Evolutionary conservation across 768 basidiomycete species (phyloP), one percentile per base, ranked within the genome.

Genomic region (Kondoa subrosea): DNA sequence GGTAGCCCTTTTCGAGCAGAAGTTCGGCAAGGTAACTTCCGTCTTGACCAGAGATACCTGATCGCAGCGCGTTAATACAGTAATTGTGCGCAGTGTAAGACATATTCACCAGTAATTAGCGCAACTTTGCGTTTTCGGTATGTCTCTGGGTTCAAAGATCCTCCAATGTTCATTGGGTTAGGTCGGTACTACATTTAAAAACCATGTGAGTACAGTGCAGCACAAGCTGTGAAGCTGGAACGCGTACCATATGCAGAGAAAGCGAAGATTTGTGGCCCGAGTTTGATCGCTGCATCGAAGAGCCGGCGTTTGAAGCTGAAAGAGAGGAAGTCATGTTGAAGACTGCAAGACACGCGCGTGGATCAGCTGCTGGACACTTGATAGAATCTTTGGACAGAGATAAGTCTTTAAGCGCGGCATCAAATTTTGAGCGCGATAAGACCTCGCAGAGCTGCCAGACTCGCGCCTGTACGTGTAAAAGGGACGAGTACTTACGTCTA

Each of bases 1-100:
- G 74, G 72, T 79, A 79, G 32, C 78, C 78, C 73, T 79, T 79
- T 40, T 73, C 74, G 65, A 79, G 76, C 57, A 79, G 75, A 56
- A 79, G 72, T 73, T 78, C 88, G 77, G 78, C 90, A 85, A 96
- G 80, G 77, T 96, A 96, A 1, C 91, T 93, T 30, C 91, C 91
- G 77, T 96, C 91, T 78, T 95, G 91, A 40, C 91, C 91, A 70
- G 91, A 92, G 78, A 95, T 88, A 76, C 91, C 91, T 92, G 64
- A 66, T 57, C 70, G 67, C 15, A 64, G 25, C 4, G 61, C 60
- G 67, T 69, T 57, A 58, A 30, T 69, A 4, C 1, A 31, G 68
- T 1, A 17, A 26, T 4, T 34, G 34, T 26, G n/a, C 57, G 2
- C 34, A 16, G n/a, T 27, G 14, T 2, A 69, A 16, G n/a, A 1